Percentiles rank a stretch among this genome's conserved stretches.
phyloP scores from a whole-genome alignment of 1,284 basidiomycete species.

The Rhizoctonia solani region DNA sequence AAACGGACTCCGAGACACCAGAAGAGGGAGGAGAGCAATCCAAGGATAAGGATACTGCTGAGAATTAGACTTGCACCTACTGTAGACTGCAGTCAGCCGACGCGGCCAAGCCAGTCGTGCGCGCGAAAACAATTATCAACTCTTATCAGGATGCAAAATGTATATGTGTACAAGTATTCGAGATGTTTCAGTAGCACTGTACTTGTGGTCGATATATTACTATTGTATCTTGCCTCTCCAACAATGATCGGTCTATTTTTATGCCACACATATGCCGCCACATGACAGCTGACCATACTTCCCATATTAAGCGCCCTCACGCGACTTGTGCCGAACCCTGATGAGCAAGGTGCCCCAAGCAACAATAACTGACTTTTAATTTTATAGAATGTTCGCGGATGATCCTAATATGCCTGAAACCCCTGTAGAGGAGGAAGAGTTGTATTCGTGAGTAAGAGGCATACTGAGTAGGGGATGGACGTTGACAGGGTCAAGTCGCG shows the following conservation, averaged over 20 bases:
- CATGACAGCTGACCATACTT: too few relatives aligned
- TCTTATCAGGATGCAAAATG: slow-evolving; percentile 4
- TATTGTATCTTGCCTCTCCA: slow-evolving; percentile 15
- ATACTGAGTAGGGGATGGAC: background rate
- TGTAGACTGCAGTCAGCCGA: too few relatives aligned
- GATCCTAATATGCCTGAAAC: slow-evolving; percentile 15
- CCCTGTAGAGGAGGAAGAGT: slow-evolving; percentile 27
- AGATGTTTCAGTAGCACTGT: slow-evolving; percentile 30
- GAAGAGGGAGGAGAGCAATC: background rate
- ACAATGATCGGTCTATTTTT: too few relatives aligned
- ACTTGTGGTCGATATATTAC: slow-evolving; percentile 20
- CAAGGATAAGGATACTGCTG: slow-evolving; percentile 5
- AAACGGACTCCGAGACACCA: background rate
- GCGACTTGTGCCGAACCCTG: background rate
- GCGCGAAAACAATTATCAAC: background rate
- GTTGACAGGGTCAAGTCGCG: background rate
- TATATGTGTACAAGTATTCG: slow-evolving; percentile 27
- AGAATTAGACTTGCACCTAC: background rate
- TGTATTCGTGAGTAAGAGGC: slow-evolving; percentile 27
- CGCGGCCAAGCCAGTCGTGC: too few relatives aligned
- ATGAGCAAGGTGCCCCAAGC: background rate
- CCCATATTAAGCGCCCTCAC: slow-evolving; percentile 9
- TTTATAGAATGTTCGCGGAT: background rate
- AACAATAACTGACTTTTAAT: too few relatives aligned
- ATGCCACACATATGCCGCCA: too few relatives aligned